Base-by-base conservation (phyloP, 495 filamentous ascomycete species). In the Podospora pseudopauciseta region DNA sequence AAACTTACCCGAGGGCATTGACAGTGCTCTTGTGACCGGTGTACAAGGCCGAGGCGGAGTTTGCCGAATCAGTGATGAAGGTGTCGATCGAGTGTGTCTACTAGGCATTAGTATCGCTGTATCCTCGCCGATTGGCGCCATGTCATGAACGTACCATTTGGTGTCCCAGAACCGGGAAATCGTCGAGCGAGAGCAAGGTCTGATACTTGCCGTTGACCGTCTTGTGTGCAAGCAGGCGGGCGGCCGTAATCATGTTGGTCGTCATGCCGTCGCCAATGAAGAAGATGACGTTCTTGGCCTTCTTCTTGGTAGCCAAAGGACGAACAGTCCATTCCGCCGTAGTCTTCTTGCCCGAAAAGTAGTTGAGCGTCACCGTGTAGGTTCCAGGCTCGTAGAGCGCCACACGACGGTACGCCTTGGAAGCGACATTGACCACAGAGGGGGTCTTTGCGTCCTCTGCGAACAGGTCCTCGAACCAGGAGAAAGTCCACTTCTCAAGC, bases 261-360 rank as follows among this genome's bases (percentile, higher is more conserved):
- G 90, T 91, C 90, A 92, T 92, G 64, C 90, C 89, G 67, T 91
- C 89, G 58, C 90, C 90, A 64, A 92, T 87, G 79, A 92, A 92
- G 61, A 92, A 83, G 64, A 92, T 84, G 67, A 92, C 85, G 71
- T 92, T 92, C 86, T 92, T 92, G 3, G 90, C 86, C 78, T 86
- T 89, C 73, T 89, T 87, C 76, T 81, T 80, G 4, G 81, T 81
- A 20, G 82, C 81, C 13, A 92, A 68, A 63, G 89, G 86, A n/a
- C 90, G 85, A 11, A 92, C 90, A 9, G 85, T 73, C 90, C 90
- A 92, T 67, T 83, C 86, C 1, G 89, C 90, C 23, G 81, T 83
- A 11, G 90, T 91, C 65, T 78, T 89, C 69, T 82, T 81, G 15
- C 83, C 83, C 54, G 83, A 84, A 73, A 90, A 90, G 79, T 92